These are phyloP conservation scores for Fomitopsis pinicola DNA, from an alignment of 1,284 basidiomycete species.

Conservation along the genomic window DNA sequence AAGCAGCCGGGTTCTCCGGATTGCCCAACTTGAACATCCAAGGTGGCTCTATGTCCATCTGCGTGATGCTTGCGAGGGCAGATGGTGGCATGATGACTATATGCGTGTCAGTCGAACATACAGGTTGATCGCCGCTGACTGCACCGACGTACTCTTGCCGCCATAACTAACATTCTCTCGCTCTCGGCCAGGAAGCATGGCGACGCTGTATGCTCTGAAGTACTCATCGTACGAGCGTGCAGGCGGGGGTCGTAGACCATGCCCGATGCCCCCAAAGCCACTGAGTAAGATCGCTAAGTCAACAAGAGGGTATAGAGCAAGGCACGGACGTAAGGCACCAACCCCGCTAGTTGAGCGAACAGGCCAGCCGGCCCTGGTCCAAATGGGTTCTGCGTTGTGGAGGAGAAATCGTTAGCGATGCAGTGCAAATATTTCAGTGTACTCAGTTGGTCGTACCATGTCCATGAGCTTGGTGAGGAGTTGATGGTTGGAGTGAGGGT, in stretches of 20 bases:
- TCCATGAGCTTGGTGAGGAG: conserved; percentile 41
- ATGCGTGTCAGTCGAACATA: not conserved
- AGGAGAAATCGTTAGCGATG: not conserved
- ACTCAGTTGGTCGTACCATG: conserved; percentile 37
- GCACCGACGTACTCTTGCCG: conserved; percentile 83
- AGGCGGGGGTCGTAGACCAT: conserved; percentile 43
- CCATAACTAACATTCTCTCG: conserved; percentile 90
- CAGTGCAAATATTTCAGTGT: conserved; percentile 39
- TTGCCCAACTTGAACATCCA: conserved; percentile 98
- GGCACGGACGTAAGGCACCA: conserved; percentile 15
- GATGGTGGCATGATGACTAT: conserved; percentile 97
- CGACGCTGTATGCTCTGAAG: conserved; percentile 82
- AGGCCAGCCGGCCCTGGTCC: conserved; percentile 44
- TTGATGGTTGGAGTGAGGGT: not conserved
- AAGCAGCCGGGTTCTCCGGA: conserved; percentile 79
- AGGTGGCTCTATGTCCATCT: conserved; percentile 87
- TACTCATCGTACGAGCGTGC: conserved; percentile 76
- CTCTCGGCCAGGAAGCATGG: conserved; percentile 79
- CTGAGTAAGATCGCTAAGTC: conserved; percentile 24
- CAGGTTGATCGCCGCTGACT: conserved; percentile 6
- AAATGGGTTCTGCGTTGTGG: conserved; percentile 41
- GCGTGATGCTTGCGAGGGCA: conserved; percentile 84
- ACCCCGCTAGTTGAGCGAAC: conserved; percentile 63
- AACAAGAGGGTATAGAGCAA: not conserved
- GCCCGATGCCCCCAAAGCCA: conserved; percentile 45